Base-by-base conservation (phyloP, 1,139 yeast species). In the Sugiyamaella castrensis region DNA sequence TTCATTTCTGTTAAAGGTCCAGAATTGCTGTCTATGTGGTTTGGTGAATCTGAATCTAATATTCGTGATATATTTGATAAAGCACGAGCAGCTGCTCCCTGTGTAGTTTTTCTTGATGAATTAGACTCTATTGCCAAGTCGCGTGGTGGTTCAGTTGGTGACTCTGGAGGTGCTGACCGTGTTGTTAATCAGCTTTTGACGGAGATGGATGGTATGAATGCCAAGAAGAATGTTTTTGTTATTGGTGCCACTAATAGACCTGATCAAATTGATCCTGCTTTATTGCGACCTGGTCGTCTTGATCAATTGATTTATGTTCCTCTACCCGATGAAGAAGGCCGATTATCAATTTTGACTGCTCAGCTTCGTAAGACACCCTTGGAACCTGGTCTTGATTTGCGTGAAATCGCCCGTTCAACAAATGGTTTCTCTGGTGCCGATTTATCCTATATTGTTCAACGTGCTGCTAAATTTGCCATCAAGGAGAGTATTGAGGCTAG, bases 151-250 rank as follows among this genome's bases (percentile, higher is more conserved):
- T 82, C 89, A 44, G 70, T 72, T 51, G 96, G 97, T 59, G 98
- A 92, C 69, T 95, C 97, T 35, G 97, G 98, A 64, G 98, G 98
- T 58, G 98, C 98, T 12, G 98, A 92, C 73, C 84, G 98, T 72
- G 98, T 92, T 58, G 98, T 94, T 52, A 92, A 92, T 74, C 98
- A 92, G 75, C 81, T 92, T 66, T 81, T 92, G 70, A 94, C 98
- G 9, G 98, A 92, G 75, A 92, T 92, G 98, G 98, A 92, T 71
- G 99, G 99, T 80, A 91, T 94, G 98, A 92, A 92, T 67, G 96
- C 97, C 60, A 92, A 92, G 77, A 92, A 94, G 82, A 92, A 92
- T 66, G 98, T 92, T 41, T 92, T 94, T 66, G 97, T 92, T 51
- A 88, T 92, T 73, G 99, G 98, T 72, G 99, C 99, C 43, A 92